phyloP scores from a whole-genome alignment of 2,329 filamentous ascomycete genomes.

The Tothia fuscella region DNA sequence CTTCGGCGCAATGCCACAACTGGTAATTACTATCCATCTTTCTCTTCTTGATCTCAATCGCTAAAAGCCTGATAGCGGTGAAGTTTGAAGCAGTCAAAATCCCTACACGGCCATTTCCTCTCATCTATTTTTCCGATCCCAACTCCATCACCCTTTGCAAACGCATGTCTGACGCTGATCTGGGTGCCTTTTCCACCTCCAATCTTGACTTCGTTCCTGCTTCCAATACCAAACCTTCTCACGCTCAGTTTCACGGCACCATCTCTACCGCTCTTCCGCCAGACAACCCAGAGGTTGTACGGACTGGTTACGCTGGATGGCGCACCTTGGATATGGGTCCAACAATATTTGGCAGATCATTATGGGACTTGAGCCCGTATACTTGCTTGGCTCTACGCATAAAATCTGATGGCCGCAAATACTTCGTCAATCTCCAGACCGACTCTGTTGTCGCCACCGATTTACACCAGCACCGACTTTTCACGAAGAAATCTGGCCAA shows the following conservation, averaged over 20 bases:
- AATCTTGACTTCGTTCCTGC: constrained; percentile 52
- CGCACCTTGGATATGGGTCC: constrained; percentile 64
- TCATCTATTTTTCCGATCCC: constrained; percentile 50
- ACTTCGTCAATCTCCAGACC: constrained; percentile 92
- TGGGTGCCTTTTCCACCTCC: constrained; percentile 73
- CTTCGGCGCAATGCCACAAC: constrained; percentile 43
- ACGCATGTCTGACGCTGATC: constrained; percentile 74
- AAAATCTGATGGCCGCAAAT: constrained; percentile 81
- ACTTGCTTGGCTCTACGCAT: constrained; percentile 76
- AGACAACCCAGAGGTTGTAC: constrained; percentile 60
- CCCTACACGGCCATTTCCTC: constrained; percentile 49
- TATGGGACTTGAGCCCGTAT: constrained; percentile 88
- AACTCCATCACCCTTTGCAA: constrained; percentile 43
- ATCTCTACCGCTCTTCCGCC: constrained; percentile 78
- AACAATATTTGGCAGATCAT: constrained; percentile 72
- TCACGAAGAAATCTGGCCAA: constrained; percentile 58
- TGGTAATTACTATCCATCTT: constrained; percentile 29
- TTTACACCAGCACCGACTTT: constrained; percentile 86
- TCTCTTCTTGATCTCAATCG: constrained; percentile 23
- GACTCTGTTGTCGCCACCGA: constrained; percentile 92
- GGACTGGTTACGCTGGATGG: constrained; percentile 83
- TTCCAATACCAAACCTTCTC: constrained; percentile 40
- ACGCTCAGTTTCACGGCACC: constrained; percentile 72
- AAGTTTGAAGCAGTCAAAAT: constrained; percentile 58
- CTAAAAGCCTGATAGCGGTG: constrained; percentile 40